These are phyloP conservation scores for Petrea volubilis DNA, from an alignment of 257 asterid genomes.

Conservation along the genomic window DNA sequence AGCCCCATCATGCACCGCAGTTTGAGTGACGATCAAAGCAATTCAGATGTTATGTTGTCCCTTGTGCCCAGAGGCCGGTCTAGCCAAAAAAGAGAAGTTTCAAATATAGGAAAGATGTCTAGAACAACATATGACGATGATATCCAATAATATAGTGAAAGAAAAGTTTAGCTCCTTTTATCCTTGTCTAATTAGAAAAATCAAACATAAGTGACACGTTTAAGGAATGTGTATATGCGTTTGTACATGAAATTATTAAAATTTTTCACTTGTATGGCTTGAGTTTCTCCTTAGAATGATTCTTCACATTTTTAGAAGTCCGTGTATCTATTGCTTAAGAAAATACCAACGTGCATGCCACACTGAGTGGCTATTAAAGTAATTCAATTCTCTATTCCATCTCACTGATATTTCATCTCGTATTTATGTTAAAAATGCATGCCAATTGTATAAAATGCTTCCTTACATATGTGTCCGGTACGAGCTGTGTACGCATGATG, in stretches of 20 bases:
- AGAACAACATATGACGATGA: neutral
- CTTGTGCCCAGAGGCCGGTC: neutral
- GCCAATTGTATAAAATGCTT: neutral
- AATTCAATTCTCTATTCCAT: neutral
- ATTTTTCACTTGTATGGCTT: neutral
- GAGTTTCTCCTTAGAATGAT: neutral
- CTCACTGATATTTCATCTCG: neutral
- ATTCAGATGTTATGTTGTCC: neutral
- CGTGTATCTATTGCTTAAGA: neutral
- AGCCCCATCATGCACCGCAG: neutral
- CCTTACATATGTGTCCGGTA: neutral
- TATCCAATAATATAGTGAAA: neutral
- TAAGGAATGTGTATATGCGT: neutral
- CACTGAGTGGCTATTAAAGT: neutral
- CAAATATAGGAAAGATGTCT: neutral
- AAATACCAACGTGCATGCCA: neutral
- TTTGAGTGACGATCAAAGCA: no score
- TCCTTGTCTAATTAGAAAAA: neutral
- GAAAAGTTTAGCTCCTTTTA: neutral
- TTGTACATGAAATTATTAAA: neutral
- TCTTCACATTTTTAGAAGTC: neutral
- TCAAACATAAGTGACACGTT: neutral
- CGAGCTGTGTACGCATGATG: neutral
- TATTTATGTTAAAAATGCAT: neutral
- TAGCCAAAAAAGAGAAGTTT: neutral